Evolutionary conservation across 1,284 basidiomycete species (phyloP).

Genomic region (Golubevia pallescens): DNA sequence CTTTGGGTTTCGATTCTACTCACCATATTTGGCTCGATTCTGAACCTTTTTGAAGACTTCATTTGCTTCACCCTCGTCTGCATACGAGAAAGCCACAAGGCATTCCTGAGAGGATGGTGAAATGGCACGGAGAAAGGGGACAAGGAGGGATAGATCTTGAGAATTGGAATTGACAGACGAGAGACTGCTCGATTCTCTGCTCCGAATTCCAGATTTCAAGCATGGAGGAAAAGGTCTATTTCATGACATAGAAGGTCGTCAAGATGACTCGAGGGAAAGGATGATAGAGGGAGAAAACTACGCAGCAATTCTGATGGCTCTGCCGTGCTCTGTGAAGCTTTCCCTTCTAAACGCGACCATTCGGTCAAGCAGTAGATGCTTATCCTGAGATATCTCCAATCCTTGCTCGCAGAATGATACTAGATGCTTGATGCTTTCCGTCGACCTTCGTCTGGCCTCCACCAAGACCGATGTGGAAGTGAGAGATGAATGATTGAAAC

Average conservation of each 20-base stretch:
- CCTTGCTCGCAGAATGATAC: too few relatives aligned
- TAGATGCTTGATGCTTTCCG: too few relatives aligned
- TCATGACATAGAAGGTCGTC: not conserved
- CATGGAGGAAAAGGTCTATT: not conserved
- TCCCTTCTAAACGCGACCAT: too few relatives aligned
- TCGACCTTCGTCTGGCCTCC: too few relatives aligned
- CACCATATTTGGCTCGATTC: slow-evolving; percentile 73
- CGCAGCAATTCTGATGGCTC: not conserved
- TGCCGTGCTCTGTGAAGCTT: too few relatives aligned
- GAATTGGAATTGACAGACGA: slow-evolving; percentile 8
- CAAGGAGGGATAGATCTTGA: slow-evolving; percentile 2
- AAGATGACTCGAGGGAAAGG: not conserved
- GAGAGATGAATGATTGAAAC: slow-evolving; percentile 59
- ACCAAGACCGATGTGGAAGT: not conserved
- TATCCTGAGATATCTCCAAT: too few relatives aligned
- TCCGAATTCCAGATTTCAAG: too few relatives aligned
- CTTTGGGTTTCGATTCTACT: too few relatives aligned
- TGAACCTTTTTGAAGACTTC: slow-evolving; percentile 88
- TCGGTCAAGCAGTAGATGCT: too few relatives aligned
- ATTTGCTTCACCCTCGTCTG: slow-evolving; percentile 84
- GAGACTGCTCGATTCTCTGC: not conserved
- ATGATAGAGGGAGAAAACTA: slow-evolving; percentile 4
- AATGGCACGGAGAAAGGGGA: not conserved
- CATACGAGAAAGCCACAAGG: slow-evolving; percentile 89
- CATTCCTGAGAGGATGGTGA: slow-evolving; percentile 70